Evolutionary conservation across 2,329 filamentous ascomycete species (phyloP).

Genomic region (Sphaerulina populicola): DNA sequence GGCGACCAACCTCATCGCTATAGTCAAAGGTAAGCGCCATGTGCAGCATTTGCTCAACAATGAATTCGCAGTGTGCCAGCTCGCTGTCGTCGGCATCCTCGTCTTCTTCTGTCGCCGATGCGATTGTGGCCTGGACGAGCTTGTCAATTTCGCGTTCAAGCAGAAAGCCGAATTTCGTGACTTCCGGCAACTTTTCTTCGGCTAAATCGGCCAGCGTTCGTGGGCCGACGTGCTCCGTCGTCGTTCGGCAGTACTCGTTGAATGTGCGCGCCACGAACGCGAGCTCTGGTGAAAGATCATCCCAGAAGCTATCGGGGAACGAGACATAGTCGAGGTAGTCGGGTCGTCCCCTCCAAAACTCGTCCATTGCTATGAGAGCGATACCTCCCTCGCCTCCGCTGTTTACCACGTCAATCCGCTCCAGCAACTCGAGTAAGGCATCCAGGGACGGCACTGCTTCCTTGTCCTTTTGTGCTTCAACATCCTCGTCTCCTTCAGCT

Average conservation of each 20-base stretch:
- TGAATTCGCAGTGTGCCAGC: slow-evolving; percentile 83
- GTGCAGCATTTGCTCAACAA: slow-evolving; percentile 88
- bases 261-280: slow-evolving; percentile 87
- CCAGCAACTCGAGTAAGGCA: slow-evolving; percentile 80
- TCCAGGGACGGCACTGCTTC: slow-evolving; percentile 62
- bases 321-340: slow-evolving; percentile 66
- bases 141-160: slow-evolving; percentile 70
- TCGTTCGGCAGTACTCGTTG: slow-evolving; percentile 79
- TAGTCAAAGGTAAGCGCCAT: slow-evolving; percentile 91
- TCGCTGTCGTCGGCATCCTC: slow-evolving; percentile 61
- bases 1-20: slow-evolving; percentile 88
- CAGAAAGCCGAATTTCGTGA: slow-evolving; percentile 81
- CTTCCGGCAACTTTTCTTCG: slow-evolving; percentile 91
- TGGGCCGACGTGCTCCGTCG: slow-evolving; percentile 51
- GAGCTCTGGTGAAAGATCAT: slow-evolving; percentile 72
- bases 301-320: slow-evolving; percentile 66
- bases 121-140: slow-evolving; percentile 55
- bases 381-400: slow-evolving; percentile 85
- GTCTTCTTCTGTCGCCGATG: slow-evolving; percentile 45
- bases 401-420: slow-evolving; percentile 87
- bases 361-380: slow-evolving; percentile 85
- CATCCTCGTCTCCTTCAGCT: slow-evolving; percentile 47
- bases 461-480: slow-evolving; percentile 37
- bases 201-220: slow-evolving; percentile 67
- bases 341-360: slow-evolving; percentile 89